Evolutionary conservation across 208 protist species (phyloP), one percentile per base, ranked within the genome.

Genomic region (Acanthamoeba divionensis): DNA sequence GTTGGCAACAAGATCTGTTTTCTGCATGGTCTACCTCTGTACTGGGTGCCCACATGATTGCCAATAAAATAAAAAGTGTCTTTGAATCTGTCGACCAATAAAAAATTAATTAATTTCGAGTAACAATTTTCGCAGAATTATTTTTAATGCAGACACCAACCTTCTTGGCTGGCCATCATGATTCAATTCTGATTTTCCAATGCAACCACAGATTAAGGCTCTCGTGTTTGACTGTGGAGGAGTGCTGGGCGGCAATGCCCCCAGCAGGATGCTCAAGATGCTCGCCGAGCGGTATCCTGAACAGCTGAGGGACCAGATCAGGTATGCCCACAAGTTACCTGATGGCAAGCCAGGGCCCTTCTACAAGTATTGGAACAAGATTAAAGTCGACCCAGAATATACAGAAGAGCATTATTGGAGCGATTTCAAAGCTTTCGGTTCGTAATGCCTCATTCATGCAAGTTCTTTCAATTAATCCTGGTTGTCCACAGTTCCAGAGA

Each of bases 371-470:
- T 85, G 75, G 75, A 65, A 55, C 75, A 85, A 85, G 33, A 55
- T 85, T 21, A 85, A 85, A 54, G 31, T n/a, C 5, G 47, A 50
- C 29, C 75, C 75, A 15, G 50, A 63, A n/a, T 85, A 65, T 54
- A 85, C 6, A 21, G 75, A 85, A 36, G 33, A 24, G 24, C 52
- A 85, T 54, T 85, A 85, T 41, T 85, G 75, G 75, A 13, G 29
- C 33, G 75, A 63, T 54, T 85, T 85, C 75, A 85, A 85, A 41
- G 48, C 75, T n/a, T 66, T 85, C 29, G 44, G 75, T 85, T 66
- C 45, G 5, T 21, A 0, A 21, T 47, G 54, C n/a, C 47, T 38
- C 26, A 26, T 0, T 21, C 8, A 29, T 0, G 12, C 47, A 12
- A 44, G 4, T 85, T 26, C 21, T 24, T 38, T 85, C 1, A 5